phyloP scores from a whole-genome alignment of 1,139 yeast species.

The Saccharomyces hybrid region DNA sequence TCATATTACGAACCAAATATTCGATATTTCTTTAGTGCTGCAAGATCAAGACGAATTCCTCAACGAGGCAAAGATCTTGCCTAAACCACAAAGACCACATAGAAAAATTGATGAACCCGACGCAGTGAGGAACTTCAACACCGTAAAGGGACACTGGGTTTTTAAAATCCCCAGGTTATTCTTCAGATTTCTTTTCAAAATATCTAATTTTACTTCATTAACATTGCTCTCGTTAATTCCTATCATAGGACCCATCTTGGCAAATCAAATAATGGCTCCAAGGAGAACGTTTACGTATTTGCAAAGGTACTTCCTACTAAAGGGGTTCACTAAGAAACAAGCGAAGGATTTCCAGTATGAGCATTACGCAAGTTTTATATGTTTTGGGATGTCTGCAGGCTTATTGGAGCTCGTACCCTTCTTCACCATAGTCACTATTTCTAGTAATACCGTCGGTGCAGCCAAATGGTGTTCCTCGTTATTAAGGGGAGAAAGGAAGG shows the following conservation, averaged over 20 bases:
- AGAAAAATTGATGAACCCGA: slow-evolving; percentile 6
- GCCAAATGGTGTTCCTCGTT: slow-evolving; percentile 22
- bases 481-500: slow-evolving; percentile 9
- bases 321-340: slow-evolving; percentile 9
- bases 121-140: background rate
- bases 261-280: slow-evolving; percentile 22
- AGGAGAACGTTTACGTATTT: slow-evolving; percentile 24
- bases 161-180: slow-evolving; percentile 7
- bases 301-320: slow-evolving; percentile 16
- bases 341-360: slow-evolving; percentile 15
- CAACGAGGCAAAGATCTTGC: slow-evolving; percentile 12
- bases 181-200: slow-evolving; percentile 4
- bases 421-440: slow-evolving; percentile 25
- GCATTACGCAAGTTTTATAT: slow-evolving; percentile 23
- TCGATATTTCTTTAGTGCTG: slow-evolving; percentile 22
- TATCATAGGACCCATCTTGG: slow-evolving; percentile 24
- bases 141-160: slow-evolving; percentile 8
- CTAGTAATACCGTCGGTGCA: slow-evolving; percentile 28
- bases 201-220: slow-evolving; percentile 6
- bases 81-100: slow-evolving; percentile 8
- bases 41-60: slow-evolving; percentile 18
- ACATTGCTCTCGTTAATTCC: slow-evolving; percentile 22
- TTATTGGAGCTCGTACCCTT: slow-evolving; percentile 29
- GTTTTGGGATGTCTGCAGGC: slow-evolving; percentile 31
- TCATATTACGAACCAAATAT: slow-evolving; percentile 19